A percentile compares a stretch with the other conserved stretches of the same genome.
phyloP scores from a whole-genome alignment of 78 protist species.

The Chrysochromulina tobinii region DNA sequence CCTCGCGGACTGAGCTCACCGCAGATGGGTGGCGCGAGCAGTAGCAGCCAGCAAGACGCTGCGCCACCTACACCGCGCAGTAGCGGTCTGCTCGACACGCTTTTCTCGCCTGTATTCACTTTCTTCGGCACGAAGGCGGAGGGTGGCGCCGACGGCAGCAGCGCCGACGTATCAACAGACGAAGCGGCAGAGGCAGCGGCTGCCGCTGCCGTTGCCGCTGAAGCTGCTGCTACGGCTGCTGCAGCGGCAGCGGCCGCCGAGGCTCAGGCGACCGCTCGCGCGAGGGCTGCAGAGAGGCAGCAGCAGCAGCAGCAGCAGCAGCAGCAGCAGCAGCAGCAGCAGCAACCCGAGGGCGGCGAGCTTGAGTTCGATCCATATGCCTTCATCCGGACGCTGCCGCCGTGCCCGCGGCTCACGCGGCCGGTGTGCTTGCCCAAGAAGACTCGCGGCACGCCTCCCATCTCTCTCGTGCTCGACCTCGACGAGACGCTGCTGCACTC shows the following conservation, averaged over 20 bases:
- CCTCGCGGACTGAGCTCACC: neutral
- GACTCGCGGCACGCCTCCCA: slow-evolving; percentile 7
- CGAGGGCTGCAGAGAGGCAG: neutral
- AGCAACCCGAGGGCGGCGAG: neutral
- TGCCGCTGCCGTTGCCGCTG: no score
- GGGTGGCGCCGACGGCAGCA: neutral
- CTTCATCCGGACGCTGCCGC: slow-evolving; percentile 1
- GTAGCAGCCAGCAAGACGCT: no score
- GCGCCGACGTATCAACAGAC: no score
- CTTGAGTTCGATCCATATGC: slow-evolving; percentile 15
- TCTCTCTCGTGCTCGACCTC: slow-evolving; percentile 32
- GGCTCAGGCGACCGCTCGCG: neutral
- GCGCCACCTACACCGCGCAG: neutral
- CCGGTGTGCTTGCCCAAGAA: slow-evolving; percentile 28
- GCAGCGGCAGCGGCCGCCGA: neutral
- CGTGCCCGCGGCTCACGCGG: neutral
- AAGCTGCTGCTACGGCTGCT: no score
- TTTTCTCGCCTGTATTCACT: slow-evolving; percentile 12
- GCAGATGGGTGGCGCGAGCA: neutral
- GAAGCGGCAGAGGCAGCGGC: no score
- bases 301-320: neutral
- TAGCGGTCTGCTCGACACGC: neutral
- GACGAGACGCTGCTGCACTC: slow-evolving; percentile 27
- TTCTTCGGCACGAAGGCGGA: neutral
- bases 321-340: neutral